phyloP scores from a whole-genome alignment of 108 stramenopile genomes.

The Skeletonema costatum region DNA sequence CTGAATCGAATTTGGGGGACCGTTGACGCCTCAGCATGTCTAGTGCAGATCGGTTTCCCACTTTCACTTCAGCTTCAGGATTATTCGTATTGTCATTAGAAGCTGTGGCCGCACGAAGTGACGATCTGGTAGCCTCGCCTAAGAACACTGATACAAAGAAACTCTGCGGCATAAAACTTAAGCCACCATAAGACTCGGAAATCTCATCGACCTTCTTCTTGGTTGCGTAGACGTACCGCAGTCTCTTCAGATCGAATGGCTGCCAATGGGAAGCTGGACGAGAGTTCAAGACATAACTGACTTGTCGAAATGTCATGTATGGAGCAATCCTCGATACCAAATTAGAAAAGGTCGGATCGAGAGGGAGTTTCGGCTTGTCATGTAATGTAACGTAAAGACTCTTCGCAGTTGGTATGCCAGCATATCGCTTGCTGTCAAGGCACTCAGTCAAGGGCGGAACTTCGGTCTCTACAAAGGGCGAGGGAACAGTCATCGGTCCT shows the following conservation, averaged over 20 bases:
- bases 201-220: constrained; percentile 90
- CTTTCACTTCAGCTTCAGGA: not conserved
- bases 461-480: constrained; percentile 70
- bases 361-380: constrained; percentile 78
- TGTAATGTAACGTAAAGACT: constrained; percentile 66
- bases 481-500: constrained; percentile 59
- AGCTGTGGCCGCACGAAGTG: constrained; percentile 50
- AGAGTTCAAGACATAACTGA: constrained; percentile 72
- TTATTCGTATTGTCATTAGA: not conserved
- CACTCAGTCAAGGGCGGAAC: constrained; percentile 70
- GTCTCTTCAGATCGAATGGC: constrained; percentile 73
- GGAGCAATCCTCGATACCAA: constrained; percentile 72
- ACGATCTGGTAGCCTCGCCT: constrained; percentile 85
- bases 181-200: constrained; percentile 86
- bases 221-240: constrained; percentile 86
- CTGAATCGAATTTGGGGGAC: constrained; percentile 47
- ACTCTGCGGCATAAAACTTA: constrained; percentile 87
- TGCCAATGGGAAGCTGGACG: constrained; percentile 82
- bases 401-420: constrained; percentile 74
- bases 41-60: constrained; percentile 29
- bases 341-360: constrained; percentile 71
- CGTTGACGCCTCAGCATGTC: constrained; percentile 34
- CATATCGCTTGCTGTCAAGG: constrained; percentile 52
- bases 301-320: constrained; percentile 81
- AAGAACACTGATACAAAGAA: constrained; percentile 90